Conservation (phyloP, 768 basidiomycete genomes). For the Amanita rubescens region DNA sequence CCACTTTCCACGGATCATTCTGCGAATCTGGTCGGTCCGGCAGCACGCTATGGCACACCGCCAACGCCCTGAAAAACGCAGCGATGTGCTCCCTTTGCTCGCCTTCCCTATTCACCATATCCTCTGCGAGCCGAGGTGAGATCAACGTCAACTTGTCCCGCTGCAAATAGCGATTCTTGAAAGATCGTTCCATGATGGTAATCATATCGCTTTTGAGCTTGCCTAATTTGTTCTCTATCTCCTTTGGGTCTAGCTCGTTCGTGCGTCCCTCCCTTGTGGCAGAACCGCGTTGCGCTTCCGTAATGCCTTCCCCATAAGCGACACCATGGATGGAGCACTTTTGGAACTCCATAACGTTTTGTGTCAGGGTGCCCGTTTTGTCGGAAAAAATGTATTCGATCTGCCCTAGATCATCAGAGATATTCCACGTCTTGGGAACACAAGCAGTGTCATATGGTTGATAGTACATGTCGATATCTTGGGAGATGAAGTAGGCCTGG, state of each 20-base stretch:
- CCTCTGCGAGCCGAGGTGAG: slow-evolving; percentile 76
- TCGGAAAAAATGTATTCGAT: slow-evolving; percentile 90
- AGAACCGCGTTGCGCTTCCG: slow-evolving; percentile 91
- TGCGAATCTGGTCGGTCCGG: slow-evolving; percentile 65
- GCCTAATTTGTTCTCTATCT: slow-evolving; percentile 60
- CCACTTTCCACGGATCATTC: slow-evolving; percentile 52
- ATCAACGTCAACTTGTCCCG: slow-evolving; percentile 79
- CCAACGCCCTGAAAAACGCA: slow-evolving; percentile 92
- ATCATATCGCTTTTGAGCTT: slow-evolving; percentile 74
- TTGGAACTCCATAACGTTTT: slow-evolving; percentile 99
- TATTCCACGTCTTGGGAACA: slow-evolving; percentile 96
- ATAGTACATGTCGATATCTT: slow-evolving; percentile 97
- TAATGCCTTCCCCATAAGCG: slow-evolving; percentile 88
- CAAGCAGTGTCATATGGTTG: slow-evolving; percentile 78
- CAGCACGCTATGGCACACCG: slow-evolving; percentile 88
- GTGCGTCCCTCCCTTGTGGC: slow-evolving; percentile 74
- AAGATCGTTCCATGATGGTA: slow-evolving; percentile 59
- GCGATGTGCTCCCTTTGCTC: slow-evolving; percentile 61
- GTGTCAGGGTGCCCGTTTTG: slow-evolving; percentile 96
- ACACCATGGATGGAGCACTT: slow-evolving; percentile 85
- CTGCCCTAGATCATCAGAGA: slow-evolving; percentile 96
- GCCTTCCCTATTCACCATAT: slow-evolving; percentile 55
- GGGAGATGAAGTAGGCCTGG: slow-evolving; percentile 93
- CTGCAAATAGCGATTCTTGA: slow-evolving; percentile 86
- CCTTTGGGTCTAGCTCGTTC: slow-evolving; percentile 59